These are phyloP conservation scores for Termitomyces sp. DNA, from an alignment of 768 basidiomycete genomes.

Conservation along the genomic window DNA sequence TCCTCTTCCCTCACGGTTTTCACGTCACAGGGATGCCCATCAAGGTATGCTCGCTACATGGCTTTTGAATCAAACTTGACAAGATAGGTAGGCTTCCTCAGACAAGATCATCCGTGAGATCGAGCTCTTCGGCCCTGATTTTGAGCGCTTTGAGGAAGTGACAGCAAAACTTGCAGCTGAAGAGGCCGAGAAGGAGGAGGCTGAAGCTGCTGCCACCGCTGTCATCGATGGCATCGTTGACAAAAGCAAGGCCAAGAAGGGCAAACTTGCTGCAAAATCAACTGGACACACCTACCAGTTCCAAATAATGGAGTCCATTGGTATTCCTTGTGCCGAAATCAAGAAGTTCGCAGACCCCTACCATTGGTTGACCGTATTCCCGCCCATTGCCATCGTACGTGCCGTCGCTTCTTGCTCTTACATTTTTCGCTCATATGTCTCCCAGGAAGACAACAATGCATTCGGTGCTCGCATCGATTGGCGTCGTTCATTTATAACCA, in stretches of 20 bases:
- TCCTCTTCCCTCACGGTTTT: constrained; percentile 95
- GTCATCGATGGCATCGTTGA: constrained; percentile 37
- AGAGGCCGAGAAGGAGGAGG: constrained; percentile 39
- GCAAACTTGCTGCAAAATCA: constrained; percentile 88
- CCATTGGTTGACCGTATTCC: constrained; percentile 92
- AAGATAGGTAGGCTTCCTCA: constrained; percentile 66
- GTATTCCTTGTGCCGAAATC: constrained; percentile 82
- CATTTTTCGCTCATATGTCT: not conserved
- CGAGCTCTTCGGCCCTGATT: constrained; percentile 89
- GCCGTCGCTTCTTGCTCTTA: not conserved
- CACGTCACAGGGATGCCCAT: constrained; percentile 99
- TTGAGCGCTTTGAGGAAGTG: constrained; percentile 59
- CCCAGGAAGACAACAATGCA: constrained; percentile 61
- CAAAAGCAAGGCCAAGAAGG: constrained; percentile 87
- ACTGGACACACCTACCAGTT: constrained; percentile 96
- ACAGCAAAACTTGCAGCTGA: constrained; percentile 38
- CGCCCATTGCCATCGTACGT: constrained; percentile 69
- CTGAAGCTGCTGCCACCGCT: constrained; percentile 28
- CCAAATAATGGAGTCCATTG: constrained; percentile 96
- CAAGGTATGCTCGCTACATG: constrained; percentile 59
- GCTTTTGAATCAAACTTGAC: not conserved
- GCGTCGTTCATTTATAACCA: constrained; percentile 92
- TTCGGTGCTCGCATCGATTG: constrained; percentile 98
- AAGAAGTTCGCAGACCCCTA: constrained; percentile 96
- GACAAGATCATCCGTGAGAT: constrained; percentile 98